Evolutionary conservation across 139 green algal species (phyloP).

Genomic region (Chlamydomonas incerta): DNA sequence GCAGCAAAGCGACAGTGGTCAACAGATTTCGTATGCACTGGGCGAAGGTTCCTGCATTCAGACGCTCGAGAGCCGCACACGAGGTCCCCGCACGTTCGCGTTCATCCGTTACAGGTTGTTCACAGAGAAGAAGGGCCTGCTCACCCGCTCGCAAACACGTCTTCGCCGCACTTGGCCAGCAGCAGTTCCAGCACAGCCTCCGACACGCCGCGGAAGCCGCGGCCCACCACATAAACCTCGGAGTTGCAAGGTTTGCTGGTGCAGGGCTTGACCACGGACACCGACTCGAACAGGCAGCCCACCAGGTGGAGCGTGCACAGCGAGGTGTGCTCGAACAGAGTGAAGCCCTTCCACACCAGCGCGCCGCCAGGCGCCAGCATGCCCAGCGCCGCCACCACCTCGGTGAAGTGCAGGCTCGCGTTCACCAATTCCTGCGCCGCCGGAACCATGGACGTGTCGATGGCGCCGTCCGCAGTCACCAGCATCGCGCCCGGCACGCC

Average conservation of each 20-base stretch:
- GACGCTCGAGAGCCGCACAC: too few relatives aligned
- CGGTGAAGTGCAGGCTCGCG: slow-evolving; percentile 53
- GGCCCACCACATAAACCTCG: slow-evolving; percentile 60
- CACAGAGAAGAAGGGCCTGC: too few relatives aligned
- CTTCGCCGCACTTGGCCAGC: slow-evolving; percentile 39
- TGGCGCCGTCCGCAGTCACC: slow-evolving; percentile 61
- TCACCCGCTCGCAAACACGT: slow-evolving; percentile 37
- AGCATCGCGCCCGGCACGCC: slow-evolving; percentile 43
- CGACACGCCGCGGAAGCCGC: slow-evolving; percentile 48
- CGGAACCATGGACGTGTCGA: slow-evolving; percentile 51
- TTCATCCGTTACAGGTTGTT: too few relatives aligned
- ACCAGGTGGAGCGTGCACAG: slow-evolving; percentile 57
- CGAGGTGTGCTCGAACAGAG: slow-evolving; percentile 62
- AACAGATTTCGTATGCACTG: too few relatives aligned
- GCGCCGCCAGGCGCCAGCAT: slow-evolving; percentile 57
- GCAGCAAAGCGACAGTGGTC: not conserved
- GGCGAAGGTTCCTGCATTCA: too few relatives aligned
- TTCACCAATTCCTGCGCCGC: slow-evolving; percentile 49
- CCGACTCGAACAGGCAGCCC: slow-evolving; percentile 54
- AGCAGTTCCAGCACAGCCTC: slow-evolving; percentile 22
- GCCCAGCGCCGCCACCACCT: slow-evolving; percentile 62
- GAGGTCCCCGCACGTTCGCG: too few relatives aligned
- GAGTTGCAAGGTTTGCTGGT: slow-evolving; percentile 68
- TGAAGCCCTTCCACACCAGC: slow-evolving; percentile 68
- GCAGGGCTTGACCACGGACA: slow-evolving; percentile 63